phyloP scores from a whole-genome alignment of 352 stramenopile genomes.

The Proteromonas lacertae region DNA sequence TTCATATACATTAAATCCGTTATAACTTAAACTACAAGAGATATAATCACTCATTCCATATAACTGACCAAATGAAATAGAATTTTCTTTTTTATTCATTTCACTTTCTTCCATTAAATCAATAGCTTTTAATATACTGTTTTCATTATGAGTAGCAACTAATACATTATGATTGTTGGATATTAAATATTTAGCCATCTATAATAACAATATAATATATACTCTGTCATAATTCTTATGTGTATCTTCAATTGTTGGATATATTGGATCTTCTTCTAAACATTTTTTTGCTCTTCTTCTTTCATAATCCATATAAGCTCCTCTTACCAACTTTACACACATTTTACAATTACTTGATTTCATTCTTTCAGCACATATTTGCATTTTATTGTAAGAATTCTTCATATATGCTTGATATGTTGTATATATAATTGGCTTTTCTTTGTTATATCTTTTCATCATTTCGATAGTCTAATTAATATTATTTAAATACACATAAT shows the following conservation, averaged over 20 bases:
- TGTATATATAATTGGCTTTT: constrained; percentile 60
- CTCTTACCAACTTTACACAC: constrained; percentile 79
- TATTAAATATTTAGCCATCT: too few species aligned
- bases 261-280: constrained; percentile 46
- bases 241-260: constrained; percentile 56
- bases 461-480: constrained; percentile 7
- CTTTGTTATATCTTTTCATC: constrained; percentile 10
- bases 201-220: too few species aligned
- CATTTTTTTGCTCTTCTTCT: constrained; percentile 29
- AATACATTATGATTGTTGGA: constrained; percentile 67
- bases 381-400: constrained; percentile 38
- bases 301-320: constrained; percentile 88
- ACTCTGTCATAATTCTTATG: constrained; percentile 61
- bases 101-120: constrained; percentile 42
- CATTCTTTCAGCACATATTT: constrained; percentile 53
- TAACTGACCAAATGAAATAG: constrained; percentile 80
- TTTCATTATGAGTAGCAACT: constrained; percentile 83
- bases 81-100: constrained; percentile 26
- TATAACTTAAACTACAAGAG: constrained; percentile 57
- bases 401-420: constrained; percentile 96
- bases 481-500: constrained; percentile 24
- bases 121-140: constrained; percentile 61
- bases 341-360: constrained; percentile 57
- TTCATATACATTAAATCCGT: constrained; percentile 72
- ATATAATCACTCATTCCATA: constrained; percentile 88